A percentile compares a stretch with the other conserved stretches of the same genome.
phyloP scores from a whole-genome alignment of 75 land plant genomes.

The Picea glauca region DNA sequence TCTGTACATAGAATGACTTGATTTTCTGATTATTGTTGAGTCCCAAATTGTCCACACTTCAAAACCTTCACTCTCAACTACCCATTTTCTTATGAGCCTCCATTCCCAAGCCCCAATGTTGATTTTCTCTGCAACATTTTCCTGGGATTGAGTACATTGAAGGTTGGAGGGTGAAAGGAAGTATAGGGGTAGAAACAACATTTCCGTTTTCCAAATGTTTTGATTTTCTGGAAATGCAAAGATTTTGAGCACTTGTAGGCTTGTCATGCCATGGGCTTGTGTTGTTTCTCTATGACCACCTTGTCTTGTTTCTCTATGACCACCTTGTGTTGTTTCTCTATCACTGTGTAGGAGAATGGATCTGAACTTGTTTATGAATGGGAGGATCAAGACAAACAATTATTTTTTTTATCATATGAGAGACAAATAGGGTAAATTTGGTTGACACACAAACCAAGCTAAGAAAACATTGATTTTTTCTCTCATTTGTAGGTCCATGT shows the following conservation, averaged over 20 bases:
- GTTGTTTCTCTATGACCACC: not conserved
- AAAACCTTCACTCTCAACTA: too few relatives aligned
- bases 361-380: conserved; percentile 3
- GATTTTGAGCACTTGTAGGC: not conserved
- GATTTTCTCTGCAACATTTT: not conserved
- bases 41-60: too few relatives aligned
- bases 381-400: conserved; percentile 20
- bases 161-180: not conserved
- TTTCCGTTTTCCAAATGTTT: not conserved
- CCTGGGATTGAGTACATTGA: too few relatives aligned
- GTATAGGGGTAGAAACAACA: not conserved
- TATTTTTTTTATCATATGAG: conserved; percentile 42
- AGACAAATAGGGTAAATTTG: conserved; percentile 52
- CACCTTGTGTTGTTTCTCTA: too few relatives aligned
- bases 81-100: too few relatives aligned
- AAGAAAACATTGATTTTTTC: not conserved
- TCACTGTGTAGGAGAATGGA: too few relatives aligned
- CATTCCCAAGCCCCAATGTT: too few relatives aligned
- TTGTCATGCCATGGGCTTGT: conserved; percentile 4
- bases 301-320: too few relatives aligned
- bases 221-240: not conserved
- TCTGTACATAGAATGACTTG: too few relatives aligned
- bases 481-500: not conserved
- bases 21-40: too few relatives aligned
- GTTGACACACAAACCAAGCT: conserved; percentile 13